phyloP scores from a whole-genome alignment of 2,329 filamentous ascomycete species.

The Cercospora brassicicola region DNA sequence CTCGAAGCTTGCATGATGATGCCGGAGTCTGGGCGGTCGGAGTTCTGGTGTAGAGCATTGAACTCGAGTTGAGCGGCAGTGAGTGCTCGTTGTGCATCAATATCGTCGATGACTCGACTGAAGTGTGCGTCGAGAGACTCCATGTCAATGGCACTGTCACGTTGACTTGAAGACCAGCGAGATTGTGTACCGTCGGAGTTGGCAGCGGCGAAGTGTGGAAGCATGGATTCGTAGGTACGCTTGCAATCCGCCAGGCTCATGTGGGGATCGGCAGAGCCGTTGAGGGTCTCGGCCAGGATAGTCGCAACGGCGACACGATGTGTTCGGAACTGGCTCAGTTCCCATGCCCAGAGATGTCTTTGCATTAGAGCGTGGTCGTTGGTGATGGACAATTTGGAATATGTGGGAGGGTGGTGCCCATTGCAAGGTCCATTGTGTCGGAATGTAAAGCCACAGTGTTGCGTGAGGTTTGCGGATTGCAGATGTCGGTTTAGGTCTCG shows the following conservation, averaged over 20 bases:
- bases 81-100: slow-evolving; percentile 3
- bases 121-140: slow-evolving; percentile 21
- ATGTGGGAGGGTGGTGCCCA: slow-evolving; percentile 28
- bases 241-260: slow-evolving; percentile 25
- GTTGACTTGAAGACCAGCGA: background rate
- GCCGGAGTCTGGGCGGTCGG: slow-evolving; percentile 18
- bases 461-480: slow-evolving; percentile 25
- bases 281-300: slow-evolving; percentile 22
- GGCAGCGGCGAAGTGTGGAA: slow-evolving; percentile 26
- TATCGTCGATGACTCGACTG: slow-evolving; percentile 24
- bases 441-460: slow-evolving; percentile 31
- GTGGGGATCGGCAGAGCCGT: slow-evolving; percentile 14
- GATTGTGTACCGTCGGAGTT: slow-evolving; percentile 12
- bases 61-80: slow-evolving; percentile 13
- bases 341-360: slow-evolving; percentile 30
- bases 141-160: slow-evolving; percentile 8
- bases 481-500: slow-evolving; percentile 28
- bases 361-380: slow-evolving; percentile 29
- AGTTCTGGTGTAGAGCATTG: background rate
- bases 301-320: slow-evolving; percentile 25
- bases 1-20: slow-evolving; percentile 15
- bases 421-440: slow-evolving; percentile 24
- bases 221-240: slow-evolving; percentile 22
- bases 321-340: slow-evolving; percentile 24
- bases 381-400: slow-evolving; percentile 21